A percentile compares a stretch with the other conserved stretches of the same genome.
These are phyloP conservation scores for Alternaria hordeiaustralica DNA, from an alignment of 2,329 filamentous ascomycete genomes.

Conservation along the genomic window DNA sequence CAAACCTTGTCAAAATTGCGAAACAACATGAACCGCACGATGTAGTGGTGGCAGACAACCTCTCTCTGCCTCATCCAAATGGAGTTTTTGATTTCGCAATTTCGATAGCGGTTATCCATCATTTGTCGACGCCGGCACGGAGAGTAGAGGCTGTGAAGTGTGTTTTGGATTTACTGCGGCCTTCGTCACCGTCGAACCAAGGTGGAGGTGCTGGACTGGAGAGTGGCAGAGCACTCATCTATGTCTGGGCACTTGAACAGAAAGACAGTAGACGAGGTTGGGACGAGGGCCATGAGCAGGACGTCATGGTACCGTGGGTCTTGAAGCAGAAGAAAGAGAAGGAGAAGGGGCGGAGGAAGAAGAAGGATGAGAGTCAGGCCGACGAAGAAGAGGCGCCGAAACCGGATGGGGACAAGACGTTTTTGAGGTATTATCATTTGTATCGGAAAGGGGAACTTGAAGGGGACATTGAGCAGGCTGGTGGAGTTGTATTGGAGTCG, in stretches of 20 bases:
- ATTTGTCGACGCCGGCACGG: constrained; percentile 79
- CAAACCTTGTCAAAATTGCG: constrained; percentile 65
- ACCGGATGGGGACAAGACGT: constrained; percentile 61
- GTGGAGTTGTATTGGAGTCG: constrained; percentile 75
- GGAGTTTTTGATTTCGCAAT: constrained; percentile 83
- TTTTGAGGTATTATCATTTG: constrained; percentile 92
- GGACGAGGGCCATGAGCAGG: constrained; percentile 82
- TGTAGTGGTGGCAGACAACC: constrained; percentile 79
- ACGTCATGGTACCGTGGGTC: constrained; percentile 96
- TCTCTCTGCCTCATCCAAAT: constrained; percentile 78
- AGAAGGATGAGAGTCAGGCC: background rate
- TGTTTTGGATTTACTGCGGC: constrained; percentile 70
- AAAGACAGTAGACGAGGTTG: constrained; percentile 84
- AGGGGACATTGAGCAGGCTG: constrained; percentile 74
- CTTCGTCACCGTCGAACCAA: background rate
- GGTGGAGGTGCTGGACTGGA: background rate
- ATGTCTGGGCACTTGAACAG: constrained; percentile 97
- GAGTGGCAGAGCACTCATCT: constrained; percentile 75
- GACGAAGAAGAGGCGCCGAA: constrained; percentile 1
- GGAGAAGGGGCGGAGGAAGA: constrained; percentile 23
- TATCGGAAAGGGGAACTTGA: constrained; percentile 89
- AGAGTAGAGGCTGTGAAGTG: constrained; percentile 74
- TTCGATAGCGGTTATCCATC: constrained; percentile 92
- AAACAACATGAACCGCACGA: constrained; percentile 64
- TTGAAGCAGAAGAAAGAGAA: constrained; percentile 57